Evolutionary conservation across 164 flowering plant genomes (phyloP).

Genomic region (Umbellularia californica): DNA sequence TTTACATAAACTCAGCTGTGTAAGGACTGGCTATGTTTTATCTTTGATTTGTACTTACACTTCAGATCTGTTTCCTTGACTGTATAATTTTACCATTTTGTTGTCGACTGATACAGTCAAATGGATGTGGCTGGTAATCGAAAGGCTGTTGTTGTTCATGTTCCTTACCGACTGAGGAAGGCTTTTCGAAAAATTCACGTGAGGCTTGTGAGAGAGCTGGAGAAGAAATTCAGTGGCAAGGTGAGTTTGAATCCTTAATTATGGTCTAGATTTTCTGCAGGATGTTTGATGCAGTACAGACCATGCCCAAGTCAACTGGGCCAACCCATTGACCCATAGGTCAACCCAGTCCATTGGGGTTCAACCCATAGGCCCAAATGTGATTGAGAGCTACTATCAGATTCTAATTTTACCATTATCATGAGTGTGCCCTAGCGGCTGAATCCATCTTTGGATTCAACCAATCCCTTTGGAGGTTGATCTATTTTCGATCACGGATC

Average conservation of each 20-base stretch:
- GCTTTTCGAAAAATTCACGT: conserved; percentile 20
- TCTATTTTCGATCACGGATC: too few relatives aligned
- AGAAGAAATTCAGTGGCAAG: conserved; percentile 95
- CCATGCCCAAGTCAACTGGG: too few relatives aligned
- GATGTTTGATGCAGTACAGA: too few relatives aligned
- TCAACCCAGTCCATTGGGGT: too few relatives aligned
- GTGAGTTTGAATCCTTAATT: conserved; percentile 19
- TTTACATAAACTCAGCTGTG: conserved; percentile 40
- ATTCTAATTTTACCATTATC: too few relatives aligned
- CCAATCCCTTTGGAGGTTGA: too few relatives aligned
- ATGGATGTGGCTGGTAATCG: conserved; percentile 9
- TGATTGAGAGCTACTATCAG: too few relatives aligned
- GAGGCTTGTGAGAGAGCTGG: conserved; percentile 81
- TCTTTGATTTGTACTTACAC: not conserved
- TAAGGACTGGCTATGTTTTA: conserved; percentile 13
- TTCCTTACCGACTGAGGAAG: conserved; percentile 10
- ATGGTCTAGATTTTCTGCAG: not conserved
- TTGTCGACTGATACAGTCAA: not conserved
- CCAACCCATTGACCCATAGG: too few relatives aligned
- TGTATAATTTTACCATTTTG: not conserved
- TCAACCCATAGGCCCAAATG: too few relatives aligned
- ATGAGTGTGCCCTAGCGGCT: too few relatives aligned
- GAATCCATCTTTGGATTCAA: too few relatives aligned
- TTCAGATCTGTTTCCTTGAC: not conserved
- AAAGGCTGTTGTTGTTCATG: conserved; percentile 10